Percentiles rank a stretch among this genome's conserved stretches.
Conservation (phyloP, 345 rosid species). For the Populus pruinosa region DNA sequence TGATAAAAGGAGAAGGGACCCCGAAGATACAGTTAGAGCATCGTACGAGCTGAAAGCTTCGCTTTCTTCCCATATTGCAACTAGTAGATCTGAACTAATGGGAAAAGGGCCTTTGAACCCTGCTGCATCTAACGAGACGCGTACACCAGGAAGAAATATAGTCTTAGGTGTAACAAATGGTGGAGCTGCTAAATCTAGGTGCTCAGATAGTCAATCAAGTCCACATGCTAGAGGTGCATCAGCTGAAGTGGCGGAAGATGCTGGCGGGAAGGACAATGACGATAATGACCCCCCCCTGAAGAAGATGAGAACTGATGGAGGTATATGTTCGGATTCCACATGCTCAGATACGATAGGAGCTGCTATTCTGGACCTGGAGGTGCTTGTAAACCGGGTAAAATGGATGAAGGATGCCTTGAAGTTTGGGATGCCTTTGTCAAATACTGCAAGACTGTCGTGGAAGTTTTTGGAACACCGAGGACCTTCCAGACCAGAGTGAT, state of each 20-base stretch:
- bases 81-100: constrained; percentile 5
- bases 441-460: constrained; percentile 32
- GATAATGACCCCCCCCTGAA: constrained; percentile 15
- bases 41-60: constrained; percentile 1
- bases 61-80: constrained; percentile 17
- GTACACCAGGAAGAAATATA: constrained; percentile 9
- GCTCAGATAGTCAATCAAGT: constrained; percentile 33
- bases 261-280: constrained; percentile 4
- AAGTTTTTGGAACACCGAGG: constrained; percentile 42
- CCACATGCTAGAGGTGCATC: constrained; percentile 18
- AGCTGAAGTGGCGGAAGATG: constrained; percentile 14
- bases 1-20: constrained; percentile 14
- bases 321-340: constrained; percentile 31
- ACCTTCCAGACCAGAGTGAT: not conserved
- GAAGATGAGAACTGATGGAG: constrained; percentile 27
- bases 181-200: constrained; percentile 18
- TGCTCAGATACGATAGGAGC: constrained; percentile 49
- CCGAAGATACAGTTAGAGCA: constrained; percentile 2
- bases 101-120: constrained; percentile 11
- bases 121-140: not conserved
- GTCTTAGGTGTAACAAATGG: not conserved
- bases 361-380: constrained; percentile 61
- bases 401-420: constrained; percentile 48
- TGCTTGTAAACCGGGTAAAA: constrained; percentile 44
- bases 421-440: constrained; percentile 23